Base-by-base conservation (phyloP, 345 rosid species). In the Turritis glabra region DNA sequence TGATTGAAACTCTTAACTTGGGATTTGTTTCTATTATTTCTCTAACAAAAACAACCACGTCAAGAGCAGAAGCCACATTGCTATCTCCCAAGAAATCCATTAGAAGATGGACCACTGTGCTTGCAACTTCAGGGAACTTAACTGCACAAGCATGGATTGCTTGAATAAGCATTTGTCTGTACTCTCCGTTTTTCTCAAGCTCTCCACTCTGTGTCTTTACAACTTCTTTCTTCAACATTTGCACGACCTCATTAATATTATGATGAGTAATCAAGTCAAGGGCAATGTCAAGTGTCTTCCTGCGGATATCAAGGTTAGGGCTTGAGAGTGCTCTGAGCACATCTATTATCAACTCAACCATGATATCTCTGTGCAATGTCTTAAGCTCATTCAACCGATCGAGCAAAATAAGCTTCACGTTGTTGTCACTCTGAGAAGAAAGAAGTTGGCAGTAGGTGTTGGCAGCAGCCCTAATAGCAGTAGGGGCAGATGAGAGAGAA, bases 71-170 rank as follows among this genome's bases (percentile, higher is more conserved):
- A 76, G 97, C 93, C 79, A 91, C 88, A 66, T 91, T 91, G 83
- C 84, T 79, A 73, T 91, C 97, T 40, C 97, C 93, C 80, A 91
- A 81, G 86, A 91, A 91, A 81, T 91, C 96, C 97, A 91, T 91
- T 75, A 89, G 77, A 67, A 91, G 80, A 83, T 91, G 97, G 73
- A 91, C 97, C 66, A 91, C 96, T 1, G 93, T 91, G 84, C 96
- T 88, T 73, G 97, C 97, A 74, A 91, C 97, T 74, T 91, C 96
- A 0, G 97, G 97, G 84, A 88, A 91, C 87, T 91, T 89, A 78
- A 91, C 70, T 10, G 97, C 97, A 72, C 96, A 89, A 22, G 91
- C 83, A 84, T 91, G 96, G 37, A 91, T 91, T 67, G 96, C 96
- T 83, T 91, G 97, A 76, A 91, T 90, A 3, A 91, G 96, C 97